Evolutionary conservation across 441 rosid genomes (phyloP).

Genomic region (Pelargonium hybrid): DNA sequence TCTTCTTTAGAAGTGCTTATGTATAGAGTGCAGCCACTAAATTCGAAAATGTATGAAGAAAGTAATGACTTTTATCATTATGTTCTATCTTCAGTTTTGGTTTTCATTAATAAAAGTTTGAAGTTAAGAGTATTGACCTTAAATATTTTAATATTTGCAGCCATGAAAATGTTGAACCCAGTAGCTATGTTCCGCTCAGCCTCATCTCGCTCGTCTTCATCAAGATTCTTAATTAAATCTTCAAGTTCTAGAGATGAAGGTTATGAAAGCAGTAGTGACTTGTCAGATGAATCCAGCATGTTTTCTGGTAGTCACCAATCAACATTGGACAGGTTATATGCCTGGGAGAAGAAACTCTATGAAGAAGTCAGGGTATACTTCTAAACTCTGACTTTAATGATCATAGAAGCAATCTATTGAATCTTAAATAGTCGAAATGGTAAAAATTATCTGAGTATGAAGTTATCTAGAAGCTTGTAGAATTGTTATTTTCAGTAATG

Average conservation of each 20-base stretch:
- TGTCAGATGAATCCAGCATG: slow-evolving; percentile 65
- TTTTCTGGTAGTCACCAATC: slow-evolving; percentile 78
- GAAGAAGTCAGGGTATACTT: slow-evolving; percentile 60
- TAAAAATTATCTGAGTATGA: not conserved
- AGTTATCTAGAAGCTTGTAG: not conserved
- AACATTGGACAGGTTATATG: slow-evolving; percentile 67
- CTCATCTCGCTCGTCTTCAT: no score
- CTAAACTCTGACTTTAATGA: not conserved
- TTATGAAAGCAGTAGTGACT: slow-evolving; percentile 58
- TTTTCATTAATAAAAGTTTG: no score
- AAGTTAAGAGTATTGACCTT: not conserved
- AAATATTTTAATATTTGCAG: slow-evolving; percentile 33
- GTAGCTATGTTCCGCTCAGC: slow-evolving; percentile 57
- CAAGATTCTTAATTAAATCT: no score
- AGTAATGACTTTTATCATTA: not conserved
- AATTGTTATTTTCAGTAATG: no score
- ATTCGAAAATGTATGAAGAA: not conserved
- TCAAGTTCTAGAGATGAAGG: slow-evolving; percentile 41
- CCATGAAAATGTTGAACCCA: slow-evolving; percentile 84
- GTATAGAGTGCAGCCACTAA: not conserved
- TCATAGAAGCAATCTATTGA: no score
- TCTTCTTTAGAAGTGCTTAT: no score
- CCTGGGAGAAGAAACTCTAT: slow-evolving; percentile 97
- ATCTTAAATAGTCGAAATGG: not conserved
- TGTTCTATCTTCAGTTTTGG: no score